phyloP scores from a whole-genome alignment of 129 eudicot species.

The Flaveria linearis region DNA sequence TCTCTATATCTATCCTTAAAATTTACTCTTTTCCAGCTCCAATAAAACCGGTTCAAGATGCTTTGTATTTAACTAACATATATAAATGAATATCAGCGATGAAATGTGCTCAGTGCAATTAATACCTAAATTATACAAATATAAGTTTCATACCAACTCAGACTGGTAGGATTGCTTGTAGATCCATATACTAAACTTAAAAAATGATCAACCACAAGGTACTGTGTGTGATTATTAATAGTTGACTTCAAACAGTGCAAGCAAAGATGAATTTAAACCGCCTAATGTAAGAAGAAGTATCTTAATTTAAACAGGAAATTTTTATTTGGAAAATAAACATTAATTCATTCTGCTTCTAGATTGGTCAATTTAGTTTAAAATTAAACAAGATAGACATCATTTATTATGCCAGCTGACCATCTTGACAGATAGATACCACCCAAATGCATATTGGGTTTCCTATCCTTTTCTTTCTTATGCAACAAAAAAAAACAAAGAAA shows the following conservation, averaged over 20 bases:
- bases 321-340: constrained; percentile 3
- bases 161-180: background rate
- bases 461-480: constrained; percentile 17
- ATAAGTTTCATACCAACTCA: background rate
- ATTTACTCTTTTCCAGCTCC: background rate
- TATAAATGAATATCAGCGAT: background rate
- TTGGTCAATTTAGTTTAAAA: background rate
- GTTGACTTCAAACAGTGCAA: constrained; percentile 7
- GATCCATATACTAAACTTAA: background rate
- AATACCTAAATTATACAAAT: background rate
- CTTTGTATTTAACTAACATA: no score
- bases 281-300: background rate
- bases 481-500: background rate
- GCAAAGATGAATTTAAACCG: constrained; percentile 1
- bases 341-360: background rate
- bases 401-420: constrained; percentile 11
- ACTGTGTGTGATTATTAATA: background rate
- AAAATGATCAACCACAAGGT: constrained; percentile 12
- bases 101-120: background rate
- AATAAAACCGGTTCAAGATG: background rate
- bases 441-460: background rate
- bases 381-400: constrained; percentile 1
- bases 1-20: background rate
- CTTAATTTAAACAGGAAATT: background rate
- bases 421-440: constrained; percentile 5